A percentile compares a stretch with the other conserved stretches of the same genome.
Conservation (phyloP, 331 rosid species). For the Arachis monticola region DNA sequence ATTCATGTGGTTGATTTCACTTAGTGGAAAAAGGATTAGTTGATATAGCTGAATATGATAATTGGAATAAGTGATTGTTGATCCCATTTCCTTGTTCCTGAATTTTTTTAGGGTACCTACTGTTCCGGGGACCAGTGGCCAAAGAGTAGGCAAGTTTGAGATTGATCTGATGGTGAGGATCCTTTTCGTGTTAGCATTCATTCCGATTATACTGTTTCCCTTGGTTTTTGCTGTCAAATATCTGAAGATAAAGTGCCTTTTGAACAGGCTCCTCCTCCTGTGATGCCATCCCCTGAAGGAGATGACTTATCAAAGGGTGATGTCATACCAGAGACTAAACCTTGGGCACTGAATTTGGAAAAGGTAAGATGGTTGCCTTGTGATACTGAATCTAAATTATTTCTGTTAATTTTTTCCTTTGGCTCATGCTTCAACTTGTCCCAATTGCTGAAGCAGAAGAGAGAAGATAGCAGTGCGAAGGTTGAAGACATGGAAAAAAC, state of each 20-base stretch:
- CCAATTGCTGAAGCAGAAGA: slow-evolving; percentile 44
- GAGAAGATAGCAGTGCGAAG: slow-evolving; percentile 39
- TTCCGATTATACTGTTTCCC: slow-evolving; percentile 36
- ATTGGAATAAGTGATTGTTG: slow-evolving; percentile 3
- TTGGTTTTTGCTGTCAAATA: slow-evolving; percentile 34
- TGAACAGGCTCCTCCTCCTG: slow-evolving; percentile 70
- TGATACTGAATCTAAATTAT: slow-evolving; percentile 20
- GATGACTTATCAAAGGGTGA: slow-evolving; percentile 46
- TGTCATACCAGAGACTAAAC: slow-evolving; percentile 43
- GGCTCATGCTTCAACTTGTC: slow-evolving; percentile 23
- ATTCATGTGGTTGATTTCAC: neutral
- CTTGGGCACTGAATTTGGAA: slow-evolving; percentile 36
- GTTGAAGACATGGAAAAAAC: slow-evolving; percentile 49
- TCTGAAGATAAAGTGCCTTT: slow-evolving; percentile 39
- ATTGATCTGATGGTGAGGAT: slow-evolving; percentile 80
- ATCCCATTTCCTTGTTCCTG: slow-evolving; percentile 25
- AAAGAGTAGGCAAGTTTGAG: slow-evolving; percentile 52
- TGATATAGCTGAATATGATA: neutral
- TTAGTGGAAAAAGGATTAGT: neutral
- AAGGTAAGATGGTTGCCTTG: slow-evolving; percentile 46
- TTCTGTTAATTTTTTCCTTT: neutral
- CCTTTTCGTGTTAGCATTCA: slow-evolving; percentile 30
- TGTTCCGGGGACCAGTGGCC: slow-evolving; percentile 36
- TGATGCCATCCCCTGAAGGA: slow-evolving; percentile 43
- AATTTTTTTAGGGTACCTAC: slow-evolving; percentile 47